phyloP scores from a whole-genome alignment of 192 early-diverging fungal species.

The Rhizoclosmatium sp. region DNA sequence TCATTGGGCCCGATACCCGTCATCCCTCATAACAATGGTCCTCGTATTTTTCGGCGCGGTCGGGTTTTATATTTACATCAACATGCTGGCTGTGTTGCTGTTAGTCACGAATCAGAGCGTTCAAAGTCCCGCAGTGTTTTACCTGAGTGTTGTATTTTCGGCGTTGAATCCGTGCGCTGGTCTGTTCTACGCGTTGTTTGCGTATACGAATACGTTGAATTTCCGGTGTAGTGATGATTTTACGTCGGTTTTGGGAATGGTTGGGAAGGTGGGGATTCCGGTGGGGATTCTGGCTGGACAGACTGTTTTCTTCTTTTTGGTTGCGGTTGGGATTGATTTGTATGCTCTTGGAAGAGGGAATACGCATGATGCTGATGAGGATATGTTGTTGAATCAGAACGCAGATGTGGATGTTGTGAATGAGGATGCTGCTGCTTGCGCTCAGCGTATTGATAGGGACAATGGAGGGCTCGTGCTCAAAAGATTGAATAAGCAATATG shows the following conservation, averaged over 20 bases:
- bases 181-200: neutral
- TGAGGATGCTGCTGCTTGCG: neutral
- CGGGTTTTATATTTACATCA: slow-evolving; percentile 11
- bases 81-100: neutral
- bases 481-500: slow-evolving; percentile 4
- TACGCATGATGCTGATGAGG: neutral
- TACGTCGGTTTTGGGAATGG: neutral
- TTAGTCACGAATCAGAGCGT: neutral
- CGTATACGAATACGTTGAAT: slow-evolving; percentile 1
- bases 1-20: neutral
- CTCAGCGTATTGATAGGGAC: neutral
- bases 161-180: neutral
- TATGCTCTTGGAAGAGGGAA: neutral
- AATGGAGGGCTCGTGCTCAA: neutral
- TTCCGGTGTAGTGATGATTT: neutral
- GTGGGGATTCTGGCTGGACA: neutral
- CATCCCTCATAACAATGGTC: neutral
- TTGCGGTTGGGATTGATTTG: neutral
- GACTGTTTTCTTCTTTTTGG: neutral
- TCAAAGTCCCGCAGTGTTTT: neutral
- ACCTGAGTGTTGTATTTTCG: neutral
- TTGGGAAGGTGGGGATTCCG: neutral
- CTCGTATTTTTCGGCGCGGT: neutral
- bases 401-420: slow-evolving; percentile 45
- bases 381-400: neutral